Percentiles rank a stretch among this genome's conserved stretches.
Conservation (phyloP, 2,329 filamentous ascomycete species). For the Aspergillus fumigatus region DNA sequence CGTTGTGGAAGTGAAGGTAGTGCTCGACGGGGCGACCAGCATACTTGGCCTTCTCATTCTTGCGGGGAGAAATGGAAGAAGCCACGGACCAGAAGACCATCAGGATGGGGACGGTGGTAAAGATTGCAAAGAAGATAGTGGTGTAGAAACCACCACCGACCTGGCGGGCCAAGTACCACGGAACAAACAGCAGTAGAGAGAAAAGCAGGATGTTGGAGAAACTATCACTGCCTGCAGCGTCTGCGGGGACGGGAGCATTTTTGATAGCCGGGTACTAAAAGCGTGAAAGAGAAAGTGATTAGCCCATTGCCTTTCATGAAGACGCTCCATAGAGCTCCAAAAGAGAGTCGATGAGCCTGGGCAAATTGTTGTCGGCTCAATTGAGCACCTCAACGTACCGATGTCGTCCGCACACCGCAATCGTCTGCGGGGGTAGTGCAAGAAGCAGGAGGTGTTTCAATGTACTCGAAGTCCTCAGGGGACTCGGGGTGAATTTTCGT, state of each 20-base stretch:
- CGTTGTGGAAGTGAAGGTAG: constrained; percentile 58
- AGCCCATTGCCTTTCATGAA: constrained; percentile 12
- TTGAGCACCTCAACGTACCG: constrained; percentile 42
- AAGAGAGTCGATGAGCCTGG: neutral
- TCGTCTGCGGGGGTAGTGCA: constrained; percentile 49
- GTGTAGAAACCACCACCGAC: constrained; percentile 82
- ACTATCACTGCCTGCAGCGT: constrained; percentile 74
- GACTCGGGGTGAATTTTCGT: constrained; percentile 42
- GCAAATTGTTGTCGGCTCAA: constrained; percentile 2
- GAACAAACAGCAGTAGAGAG: constrained; percentile 64
- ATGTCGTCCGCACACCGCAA: constrained; percentile 59
- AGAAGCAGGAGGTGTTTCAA: constrained; percentile 57
- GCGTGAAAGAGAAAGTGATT: constrained; percentile 3
- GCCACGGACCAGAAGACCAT: constrained; percentile 75
- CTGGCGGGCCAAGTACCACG: constrained; percentile 77
- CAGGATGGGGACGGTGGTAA: constrained; percentile 75
- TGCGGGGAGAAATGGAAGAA: constrained; percentile 78
- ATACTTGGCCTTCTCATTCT: constrained; percentile 84
- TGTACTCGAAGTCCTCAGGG: constrained; percentile 47
- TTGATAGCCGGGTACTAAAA: constrained; percentile 78
- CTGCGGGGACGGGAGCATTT: constrained; percentile 89
- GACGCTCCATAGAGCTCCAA: neutral
- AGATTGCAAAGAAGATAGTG: constrained; percentile 75
- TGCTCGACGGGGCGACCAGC: constrained; percentile 84
- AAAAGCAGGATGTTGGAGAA: constrained; percentile 82